Evolutionary conservation across 331 rosid species (phyloP).

Genomic region (Saraca asoca): DNA sequence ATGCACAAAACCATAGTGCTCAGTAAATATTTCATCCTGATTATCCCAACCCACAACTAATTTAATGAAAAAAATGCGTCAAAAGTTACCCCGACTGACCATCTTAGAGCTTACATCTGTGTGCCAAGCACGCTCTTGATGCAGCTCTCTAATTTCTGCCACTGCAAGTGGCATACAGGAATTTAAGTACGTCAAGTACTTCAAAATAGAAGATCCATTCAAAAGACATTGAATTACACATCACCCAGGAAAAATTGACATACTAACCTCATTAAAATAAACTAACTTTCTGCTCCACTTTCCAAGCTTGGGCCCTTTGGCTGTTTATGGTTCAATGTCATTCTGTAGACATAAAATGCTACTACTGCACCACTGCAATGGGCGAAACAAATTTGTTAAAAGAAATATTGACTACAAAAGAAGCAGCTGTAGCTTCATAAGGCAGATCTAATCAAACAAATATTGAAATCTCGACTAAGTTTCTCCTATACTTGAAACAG

Average conservation of each 20-base stretch:
- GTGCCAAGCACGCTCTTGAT: not conserved
- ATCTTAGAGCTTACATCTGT: too few relatives aligned
- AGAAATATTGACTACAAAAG: constrained; percentile 1
- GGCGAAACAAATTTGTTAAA: constrained; percentile 27
- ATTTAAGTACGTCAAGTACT: constrained; percentile 17
- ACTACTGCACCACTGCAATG: constrained; percentile 72
- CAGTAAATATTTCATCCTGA: constrained; percentile 16
- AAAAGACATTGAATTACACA: not conserved
- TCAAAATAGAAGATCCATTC: not conserved
- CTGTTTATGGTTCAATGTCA: constrained; percentile 46
- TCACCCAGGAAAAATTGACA: constrained; percentile 5
- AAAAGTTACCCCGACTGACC: constrained; percentile 14
- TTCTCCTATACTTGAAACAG: not conserved
- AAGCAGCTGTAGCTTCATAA: not conserved
- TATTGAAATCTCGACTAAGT: not conserved
- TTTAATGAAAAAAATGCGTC: constrained; percentile 32
- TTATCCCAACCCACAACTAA: constrained; percentile 13
- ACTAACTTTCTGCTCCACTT: constrained; percentile 47
- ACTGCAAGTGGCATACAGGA: constrained; percentile 18
- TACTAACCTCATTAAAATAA: constrained; percentile 42
- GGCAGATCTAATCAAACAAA: not conserved
- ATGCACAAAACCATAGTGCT: constrained; percentile 24
- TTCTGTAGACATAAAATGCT: constrained; percentile 67
- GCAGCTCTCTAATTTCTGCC: constrained; percentile 24
- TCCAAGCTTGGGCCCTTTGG: constrained; percentile 50